Evolutionary conservation across 2,329 filamentous ascomycete genomes (phyloP).

Genomic region (Exophiala sp.): DNA sequence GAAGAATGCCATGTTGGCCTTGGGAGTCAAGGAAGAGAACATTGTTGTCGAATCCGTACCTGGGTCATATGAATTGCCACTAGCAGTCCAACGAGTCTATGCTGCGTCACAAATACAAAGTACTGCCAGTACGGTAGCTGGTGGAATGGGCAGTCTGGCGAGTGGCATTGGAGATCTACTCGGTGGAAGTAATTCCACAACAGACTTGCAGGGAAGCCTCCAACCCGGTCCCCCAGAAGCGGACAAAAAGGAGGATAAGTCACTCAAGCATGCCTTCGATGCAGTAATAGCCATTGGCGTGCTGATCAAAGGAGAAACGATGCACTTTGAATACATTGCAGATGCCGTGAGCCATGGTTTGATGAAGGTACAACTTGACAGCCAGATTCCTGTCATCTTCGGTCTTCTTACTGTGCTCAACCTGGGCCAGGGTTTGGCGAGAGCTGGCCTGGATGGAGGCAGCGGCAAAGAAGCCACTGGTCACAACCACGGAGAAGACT

Average conservation of each 20-base stretch:
- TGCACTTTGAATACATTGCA: conserved; percentile 99
- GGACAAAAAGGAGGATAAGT: conserved; percentile 39
- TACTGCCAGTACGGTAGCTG: conserved; percentile 37
- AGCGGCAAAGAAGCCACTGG: conserved; percentile 44
- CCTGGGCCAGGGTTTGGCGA: conserved; percentile 80
- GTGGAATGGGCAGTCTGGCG: conserved; percentile 48
- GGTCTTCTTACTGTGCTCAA: conserved; percentile 84
- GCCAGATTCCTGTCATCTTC: conserved; percentile 84
- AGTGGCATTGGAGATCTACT: conserved; percentile 73
- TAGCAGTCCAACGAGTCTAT: conserved; percentile 84
- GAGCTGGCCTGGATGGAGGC: conserved; percentile 68
- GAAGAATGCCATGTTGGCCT: conserved; percentile 69
- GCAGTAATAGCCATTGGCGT: conserved; percentile 94
- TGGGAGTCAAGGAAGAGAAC: conserved; percentile 82
- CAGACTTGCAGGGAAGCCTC: conserved; percentile 55
- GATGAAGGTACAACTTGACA: conserved; percentile 91
- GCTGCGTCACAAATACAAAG: conserved; percentile 82
- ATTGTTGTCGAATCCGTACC: conserved; percentile 88
- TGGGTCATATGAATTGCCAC: conserved; percentile 90
- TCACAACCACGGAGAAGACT: conserved; percentile 96
- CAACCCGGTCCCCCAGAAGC: conserved; percentile 26
- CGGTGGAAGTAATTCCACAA: conserved; percentile 58
- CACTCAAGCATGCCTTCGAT: conserved; percentile 60
- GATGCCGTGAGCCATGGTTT: conserved; percentile 86
- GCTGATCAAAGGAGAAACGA: conserved; percentile 96